Evolutionary conservation across 495 filamentous ascomycete genomes (phyloP).

Genomic region (Antarctomyces pellizariae): DNA sequence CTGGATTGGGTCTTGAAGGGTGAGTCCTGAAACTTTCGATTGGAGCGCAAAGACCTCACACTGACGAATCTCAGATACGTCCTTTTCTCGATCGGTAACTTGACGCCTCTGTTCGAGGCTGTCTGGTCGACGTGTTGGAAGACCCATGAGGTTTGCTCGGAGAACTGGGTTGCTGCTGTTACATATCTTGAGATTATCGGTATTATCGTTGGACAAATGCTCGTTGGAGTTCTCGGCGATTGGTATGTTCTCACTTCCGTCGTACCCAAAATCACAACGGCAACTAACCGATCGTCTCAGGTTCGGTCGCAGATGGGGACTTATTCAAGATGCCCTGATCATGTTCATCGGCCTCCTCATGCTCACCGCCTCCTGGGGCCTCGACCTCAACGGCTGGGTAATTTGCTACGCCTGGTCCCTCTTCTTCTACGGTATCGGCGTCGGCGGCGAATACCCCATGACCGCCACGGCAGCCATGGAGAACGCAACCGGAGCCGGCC

Average conservation of each 20-base stretch:
- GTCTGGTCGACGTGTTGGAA: constrained; percentile 58
- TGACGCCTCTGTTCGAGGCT: constrained; percentile 48
- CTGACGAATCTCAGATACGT: constrained; percentile 30
- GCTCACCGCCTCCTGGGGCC: constrained; percentile 70
- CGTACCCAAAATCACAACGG: too few species aligned
- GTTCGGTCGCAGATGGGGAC: constrained; percentile 72
- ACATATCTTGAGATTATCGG: constrained; percentile 71
- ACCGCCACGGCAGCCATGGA: constrained; percentile 92
- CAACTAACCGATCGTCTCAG: too few species aligned
- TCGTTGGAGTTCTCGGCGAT: constrained; percentile 35
- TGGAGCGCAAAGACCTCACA: not conserved
- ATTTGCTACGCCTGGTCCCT: constrained; percentile 81
- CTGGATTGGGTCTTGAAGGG: constrained; percentile 73
- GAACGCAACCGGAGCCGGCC: constrained; percentile 62
- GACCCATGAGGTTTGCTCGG: constrained; percentile 31
- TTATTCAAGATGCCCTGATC: constrained; percentile 80
- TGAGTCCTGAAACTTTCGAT: constrained; percentile 14
- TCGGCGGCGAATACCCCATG: constrained; percentile 89
- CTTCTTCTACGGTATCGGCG: constrained; percentile 77
- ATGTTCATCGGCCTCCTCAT: constrained; percentile 78
- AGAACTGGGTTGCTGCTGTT: constrained; percentile 52
- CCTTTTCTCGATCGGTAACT: constrained; percentile 80
- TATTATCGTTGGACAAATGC: constrained; percentile 69
- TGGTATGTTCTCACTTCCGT: constrained; percentile 10
- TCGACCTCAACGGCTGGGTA: constrained; percentile 67